A percentile compares a stretch with the other conserved stretches of the same genome.
These are phyloP conservation scores for Cyclotella choctawhatcheeana DNA, from an alignment of 108 stramenopile species.

Conservation along the genomic window DNA sequence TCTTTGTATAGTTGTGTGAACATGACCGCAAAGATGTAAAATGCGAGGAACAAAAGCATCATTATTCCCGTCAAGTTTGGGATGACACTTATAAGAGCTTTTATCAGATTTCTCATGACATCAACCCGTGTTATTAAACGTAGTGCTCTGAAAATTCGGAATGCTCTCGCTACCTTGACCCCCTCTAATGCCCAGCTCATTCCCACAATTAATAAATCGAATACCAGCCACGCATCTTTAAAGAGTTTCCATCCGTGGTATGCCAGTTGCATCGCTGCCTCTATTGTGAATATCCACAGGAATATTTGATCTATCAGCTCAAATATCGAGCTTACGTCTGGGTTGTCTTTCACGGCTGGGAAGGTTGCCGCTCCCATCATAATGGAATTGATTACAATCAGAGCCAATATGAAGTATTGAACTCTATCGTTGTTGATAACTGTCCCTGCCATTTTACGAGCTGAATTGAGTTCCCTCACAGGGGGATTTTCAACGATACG, in stretches of 20 bases:
- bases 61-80: conserved; percentile 72
- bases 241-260: conserved; percentile 61
- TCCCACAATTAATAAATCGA: conserved; percentile 69
- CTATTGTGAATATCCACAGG: conserved; percentile 72
- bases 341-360: neutral
- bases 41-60: conserved; percentile 59
- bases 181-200: conserved; percentile 60
- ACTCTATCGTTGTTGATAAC: too few relatives aligned
- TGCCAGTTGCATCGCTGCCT: conserved; percentile 62
- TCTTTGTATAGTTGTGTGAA: conserved; percentile 62
- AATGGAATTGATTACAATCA: too few relatives aligned
- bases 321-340: conserved; percentile 27
- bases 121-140: conserved; percentile 72
- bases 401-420: too few relatives aligned
- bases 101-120: conserved; percentile 68
- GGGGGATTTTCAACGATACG: too few relatives aligned
- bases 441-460: too few relatives aligned
- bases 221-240: conserved; percentile 68
- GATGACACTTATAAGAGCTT: conserved; percentile 67
- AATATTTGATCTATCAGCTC: conserved; percentile 56
- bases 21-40: conserved; percentile 75
- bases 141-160: conserved; percentile 76
- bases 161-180: conserved; percentile 72
- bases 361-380: too few relatives aligned
- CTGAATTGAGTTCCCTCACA: too few relatives aligned